Base-by-base conservation (phyloP, 768 basidiomycete species). In the Fibroporia radiculosa region DNA sequence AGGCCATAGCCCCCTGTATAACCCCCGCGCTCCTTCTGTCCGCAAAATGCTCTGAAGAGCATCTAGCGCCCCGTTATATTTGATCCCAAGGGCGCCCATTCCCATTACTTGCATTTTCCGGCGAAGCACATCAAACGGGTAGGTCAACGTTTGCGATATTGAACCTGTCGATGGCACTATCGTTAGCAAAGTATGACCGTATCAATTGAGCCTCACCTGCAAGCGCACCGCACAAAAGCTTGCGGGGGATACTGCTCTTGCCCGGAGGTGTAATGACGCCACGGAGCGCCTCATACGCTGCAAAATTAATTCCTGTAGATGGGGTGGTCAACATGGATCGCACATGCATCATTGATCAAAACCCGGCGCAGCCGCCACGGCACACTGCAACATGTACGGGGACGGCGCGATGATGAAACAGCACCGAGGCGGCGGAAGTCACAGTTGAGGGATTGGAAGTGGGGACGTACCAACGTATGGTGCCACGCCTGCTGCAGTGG, bases 71-170 rank as follows among this genome's bases (percentile, higher is more conserved):
- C 89, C 87, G 33, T 66, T 79, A 64, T 92, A 93, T 62, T 80
- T 80, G 53, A 79, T 67, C 36, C 74, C 72, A 49, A 78, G 59
- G 11, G 64, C 59, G 22, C 72, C 68, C 80, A 93, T 83, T 11
- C 90, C 90, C 4, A 80, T 75, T 48, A 95, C 88, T 62, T 98
- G 95, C 84, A 98, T 92, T 72, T 97, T 95, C 49, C 95, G 75
- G 37, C 95, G 75, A 47, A 98, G 64, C 4, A 98, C 89, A 61
- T 99, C 95, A 56, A 96, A 89, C 7, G 95, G 95, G 62, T 95
- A 97, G 4, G 93, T 97, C 55, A 97, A 64, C 40, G 92, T 90
- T 63, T 97, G 91, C 11, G 92, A 93, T 52, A 95, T 84, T 20
- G 84, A 80, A n/a, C 90, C 90, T 77, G 65, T 23, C 20, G 44